These are phyloP conservation scores for Microascus cirrosus DNA, from an alignment of 2,329 filamentous ascomycete species.

Conservation along the genomic window DNA sequence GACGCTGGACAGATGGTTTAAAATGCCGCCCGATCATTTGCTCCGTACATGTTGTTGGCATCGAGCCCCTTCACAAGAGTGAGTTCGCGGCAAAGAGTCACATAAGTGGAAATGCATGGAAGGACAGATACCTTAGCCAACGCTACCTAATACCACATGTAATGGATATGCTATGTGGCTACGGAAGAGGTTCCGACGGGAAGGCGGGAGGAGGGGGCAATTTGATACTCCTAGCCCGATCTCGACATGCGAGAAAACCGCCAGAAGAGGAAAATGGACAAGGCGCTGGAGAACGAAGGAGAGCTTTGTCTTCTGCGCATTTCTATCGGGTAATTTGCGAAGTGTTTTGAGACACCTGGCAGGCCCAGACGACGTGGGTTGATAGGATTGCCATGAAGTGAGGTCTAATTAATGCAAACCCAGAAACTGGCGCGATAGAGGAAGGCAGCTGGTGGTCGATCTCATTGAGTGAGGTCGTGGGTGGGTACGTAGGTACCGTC, in stretches of 20 bases:
- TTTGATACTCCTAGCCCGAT: neutral
- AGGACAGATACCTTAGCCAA: no score
- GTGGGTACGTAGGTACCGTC: constrained; percentile 5
- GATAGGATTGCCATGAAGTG: neutral
- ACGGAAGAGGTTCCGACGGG: neutral
- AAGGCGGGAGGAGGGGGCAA: neutral
- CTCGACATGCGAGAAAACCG: neutral
- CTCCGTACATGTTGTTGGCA: no score
- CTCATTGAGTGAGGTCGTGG: constrained; percentile 1
- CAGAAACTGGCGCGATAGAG: neutral
- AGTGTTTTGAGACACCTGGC: neutral
- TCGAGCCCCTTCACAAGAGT: no score
- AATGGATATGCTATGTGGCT: neutral
- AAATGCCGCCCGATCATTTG: no score
- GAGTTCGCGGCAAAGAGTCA: no score
- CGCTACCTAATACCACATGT: no score
- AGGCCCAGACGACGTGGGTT: neutral
- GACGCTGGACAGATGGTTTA: no score
- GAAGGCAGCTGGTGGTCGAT: neutral
- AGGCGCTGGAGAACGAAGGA: neutral
- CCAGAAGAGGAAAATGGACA: neutral
- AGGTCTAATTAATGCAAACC: neutral
- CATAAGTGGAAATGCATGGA: no score
- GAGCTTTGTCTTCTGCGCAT: neutral
- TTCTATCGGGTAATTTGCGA: neutral